phyloP scores from a whole-genome alignment of 768 basidiomycete species.

The Hygrocybe punicea region DNA sequence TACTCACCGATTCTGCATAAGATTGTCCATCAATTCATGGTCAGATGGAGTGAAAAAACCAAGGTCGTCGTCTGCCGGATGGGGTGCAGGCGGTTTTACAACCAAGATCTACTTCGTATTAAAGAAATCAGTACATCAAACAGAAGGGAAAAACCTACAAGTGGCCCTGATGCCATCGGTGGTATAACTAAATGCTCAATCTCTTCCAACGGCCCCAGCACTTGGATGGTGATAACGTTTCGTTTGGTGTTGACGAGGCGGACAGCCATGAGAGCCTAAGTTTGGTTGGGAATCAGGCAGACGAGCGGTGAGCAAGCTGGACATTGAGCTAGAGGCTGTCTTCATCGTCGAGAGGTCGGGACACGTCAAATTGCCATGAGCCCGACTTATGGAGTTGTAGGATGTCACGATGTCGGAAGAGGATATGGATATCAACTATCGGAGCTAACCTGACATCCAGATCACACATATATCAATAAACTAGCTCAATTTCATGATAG shows the following conservation, averaged over 20 bases:
- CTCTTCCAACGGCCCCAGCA: not conserved
- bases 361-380: too few relatives aligned
- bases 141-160: not conserved
- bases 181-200: not conserved
- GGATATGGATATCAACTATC: too few relatives aligned
- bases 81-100: not conserved
- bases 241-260: not conserved
- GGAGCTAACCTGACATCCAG: too few relatives aligned
- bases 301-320: not conserved
- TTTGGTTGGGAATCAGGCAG: not conserved
- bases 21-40: not conserved
- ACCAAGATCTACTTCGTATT: not conserved
- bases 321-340: not conserved
- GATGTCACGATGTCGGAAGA: too few relatives aligned
- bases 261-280: not conserved
- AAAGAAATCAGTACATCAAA: not conserved
- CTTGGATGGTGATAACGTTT: not conserved
- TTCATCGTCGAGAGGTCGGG: too few relatives aligned
- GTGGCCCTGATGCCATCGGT: not conserved
- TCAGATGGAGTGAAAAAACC: not conserved
- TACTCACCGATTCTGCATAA: not conserved
- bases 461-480: too few relatives aligned
- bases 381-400: too few relatives aligned
- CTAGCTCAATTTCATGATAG: too few relatives aligned
- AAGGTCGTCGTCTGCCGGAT: not conserved